phyloP scores from a whole-genome alignment of 345 rosid species.

The Lepidium sativum region DNA sequence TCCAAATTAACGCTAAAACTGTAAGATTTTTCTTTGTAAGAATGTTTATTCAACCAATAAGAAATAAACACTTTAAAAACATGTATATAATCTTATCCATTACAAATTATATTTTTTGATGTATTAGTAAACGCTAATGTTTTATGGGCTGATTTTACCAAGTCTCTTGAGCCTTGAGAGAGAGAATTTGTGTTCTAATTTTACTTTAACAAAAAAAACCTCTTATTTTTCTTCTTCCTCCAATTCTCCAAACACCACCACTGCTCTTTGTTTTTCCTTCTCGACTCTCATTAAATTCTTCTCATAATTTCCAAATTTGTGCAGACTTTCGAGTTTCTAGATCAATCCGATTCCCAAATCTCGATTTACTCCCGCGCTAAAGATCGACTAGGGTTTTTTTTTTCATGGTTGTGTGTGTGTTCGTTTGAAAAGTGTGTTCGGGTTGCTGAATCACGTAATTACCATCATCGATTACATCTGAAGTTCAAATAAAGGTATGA shows the following conservation, averaged over 20 bases:
- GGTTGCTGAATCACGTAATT: slow-evolving; percentile 3
- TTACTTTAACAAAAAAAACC: not conserved
- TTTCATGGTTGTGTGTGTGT: not conserved
- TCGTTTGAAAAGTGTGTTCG: not conserved
- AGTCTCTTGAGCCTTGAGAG: slow-evolving; percentile 6
- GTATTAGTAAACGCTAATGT: not conserved
- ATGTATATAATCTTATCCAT: slow-evolving; percentile 11
- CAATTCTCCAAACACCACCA: slow-evolving; percentile 14
- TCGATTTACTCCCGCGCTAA: slow-evolving; percentile 13
- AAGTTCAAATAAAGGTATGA: slow-evolving; percentile 19
- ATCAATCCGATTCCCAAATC: slow-evolving; percentile 24
- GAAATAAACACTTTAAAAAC: not conserved
- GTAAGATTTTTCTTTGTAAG: not conserved
- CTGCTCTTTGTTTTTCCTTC: not conserved
- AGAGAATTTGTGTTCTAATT: slow-evolving; percentile 6
- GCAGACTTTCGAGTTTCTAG: not conserved
- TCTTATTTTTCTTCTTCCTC: not conserved
- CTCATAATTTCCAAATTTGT: not conserved
- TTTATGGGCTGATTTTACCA: slow-evolving; percentile 17
- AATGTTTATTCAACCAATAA: not conserved
- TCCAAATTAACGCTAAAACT: not conserved
- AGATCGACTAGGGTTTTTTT: slow-evolving; percentile 24
- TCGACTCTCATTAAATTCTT: not conserved
- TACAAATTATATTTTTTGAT: not conserved
- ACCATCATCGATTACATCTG: slow-evolving; percentile 21